These are phyloP conservation scores for Sicyos edulis DNA, from an alignment of 306 rosid species.

Conservation along the genomic window DNA sequence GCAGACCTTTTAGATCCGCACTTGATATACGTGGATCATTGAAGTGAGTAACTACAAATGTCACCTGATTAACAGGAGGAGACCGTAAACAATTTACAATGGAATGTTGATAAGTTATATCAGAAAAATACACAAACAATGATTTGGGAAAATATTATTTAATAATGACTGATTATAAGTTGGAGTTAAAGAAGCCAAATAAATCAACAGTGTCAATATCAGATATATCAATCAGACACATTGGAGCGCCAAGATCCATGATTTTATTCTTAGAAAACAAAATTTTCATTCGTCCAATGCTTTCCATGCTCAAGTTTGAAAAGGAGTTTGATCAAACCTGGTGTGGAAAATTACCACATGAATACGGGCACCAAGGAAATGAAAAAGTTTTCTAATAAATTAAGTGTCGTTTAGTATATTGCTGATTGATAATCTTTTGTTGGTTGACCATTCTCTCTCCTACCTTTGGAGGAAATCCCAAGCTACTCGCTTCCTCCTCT, in stretches of 20 bases:
- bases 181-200: too few species aligned
- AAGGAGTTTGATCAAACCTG: background rate
- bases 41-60: constrained; percentile 90
- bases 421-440: too few species aligned
- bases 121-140: background rate
- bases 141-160: too few species aligned
- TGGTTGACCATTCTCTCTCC: too few species aligned
- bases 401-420: too few species aligned
- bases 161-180: too few species aligned
- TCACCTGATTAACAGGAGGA: constrained; percentile 48
- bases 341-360: background rate
- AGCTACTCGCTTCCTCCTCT: too few species aligned
- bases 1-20: constrained; percentile 91
- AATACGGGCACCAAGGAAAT: background rate
- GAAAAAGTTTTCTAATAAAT: too few species aligned
- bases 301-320: background rate
- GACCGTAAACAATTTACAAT: constrained; percentile 15
- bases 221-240: too few species aligned
- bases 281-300: background rate
- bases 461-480: too few species aligned
- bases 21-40: constrained; percentile 90
- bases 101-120: background rate
- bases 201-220: too few species aligned
- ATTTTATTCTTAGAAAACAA: too few species aligned
- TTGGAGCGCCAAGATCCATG: background rate